Base-by-base conservation (phyloP, 345 rosid species). In the Passiflora organensis region DNA sequence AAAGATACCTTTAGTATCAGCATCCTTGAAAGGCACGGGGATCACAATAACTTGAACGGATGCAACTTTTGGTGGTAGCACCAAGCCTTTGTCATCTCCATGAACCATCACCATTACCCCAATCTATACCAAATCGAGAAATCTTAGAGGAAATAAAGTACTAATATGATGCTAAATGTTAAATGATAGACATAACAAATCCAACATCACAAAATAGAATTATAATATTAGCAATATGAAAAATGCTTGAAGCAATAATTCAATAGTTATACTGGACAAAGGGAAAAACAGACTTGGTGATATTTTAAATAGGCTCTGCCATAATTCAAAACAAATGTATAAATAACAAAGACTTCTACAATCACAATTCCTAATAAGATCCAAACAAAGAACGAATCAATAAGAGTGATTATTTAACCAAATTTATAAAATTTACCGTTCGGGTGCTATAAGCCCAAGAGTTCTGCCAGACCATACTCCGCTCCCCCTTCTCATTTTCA, bases 41-140 rank as follows among this genome's bases (percentile, higher is more conserved):
- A 89, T 69, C 45, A 89, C 91, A 53, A 93, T 66, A 53, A 84
- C 94, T 83, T 93, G 96, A 41, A 81, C 68, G 21, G 94, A 77
- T 61, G 99, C 85, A 28, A 93, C 94, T 79, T 78, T 93, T 38
- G 99, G 96, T 48, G 99, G 96, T 56, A 89, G 78, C 45, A 85
- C 86, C 71, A 85, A 72, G 45, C 93, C 93, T 76, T 75, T 85
- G 69, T 82, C 80, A 60, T 93, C 99, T 45, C 99, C 99, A 72
- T 93, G 99, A 62, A 88, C 96, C 99, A 93, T 93, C 57, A 93
- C 84, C 95, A 93, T 81, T 2, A 93, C 96, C 32, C 99, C 99
- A 74, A 93, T 84, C 96, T 89, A 69, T 51, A 54, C 43, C 72
- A 57, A 44, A 0, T 17, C 14, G 53, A 25, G 13, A 19, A 16